Base-by-base conservation (phyloP, 2,329 filamentous ascomycete genomes). In the Ophiostoma angusticollis region DNA sequence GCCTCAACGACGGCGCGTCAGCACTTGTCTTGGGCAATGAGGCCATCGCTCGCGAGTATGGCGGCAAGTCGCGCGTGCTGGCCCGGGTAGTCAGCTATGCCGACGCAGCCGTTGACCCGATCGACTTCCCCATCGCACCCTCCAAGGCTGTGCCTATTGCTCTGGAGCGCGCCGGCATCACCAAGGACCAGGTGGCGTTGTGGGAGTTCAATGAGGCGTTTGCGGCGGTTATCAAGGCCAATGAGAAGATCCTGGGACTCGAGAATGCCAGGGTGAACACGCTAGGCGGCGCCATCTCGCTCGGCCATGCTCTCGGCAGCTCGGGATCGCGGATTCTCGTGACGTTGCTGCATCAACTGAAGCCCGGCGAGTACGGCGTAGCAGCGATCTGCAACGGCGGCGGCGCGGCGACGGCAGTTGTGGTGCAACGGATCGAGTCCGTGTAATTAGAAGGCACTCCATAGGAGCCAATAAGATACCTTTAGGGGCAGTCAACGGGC, bases 161-260 rank as follows among this genome's bases (percentile, higher is more conserved):
- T 9, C 69, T 98, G 36, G 74, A 86, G 60, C 74, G 87, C 41
- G 91, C 91, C 1, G 87, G 89, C 9, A 87, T 98, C 49, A 84
- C 76, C 47, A 85, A 87, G 61, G 81, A 93, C 33, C 83, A 96
- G 58, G 85, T 98, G 32, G 79, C 89, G 5, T 66, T 95, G 17
- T 96, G 91, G 89, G 91, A 96, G 59, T 94, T 98, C 61, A 98
- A 98, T 59, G 91, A 98, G 64, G 91, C 91, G 0, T 98, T 98
- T 56, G 89, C 91, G 21, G 84, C 84, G 5, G 87, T 95, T 22
- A 91, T 95, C 59, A 86, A 91, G 57, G 87, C 89, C 30, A 95
- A 96, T 55, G 80, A 84, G 53, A 31, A 80, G 79, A 86, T 93
- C 45, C 72, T 94, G 24, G 84, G 81, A 31, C 72, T 95, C 3